Conservation (phyloP, 257 asterid species). For the Gardenia jasminoides region DNA sequence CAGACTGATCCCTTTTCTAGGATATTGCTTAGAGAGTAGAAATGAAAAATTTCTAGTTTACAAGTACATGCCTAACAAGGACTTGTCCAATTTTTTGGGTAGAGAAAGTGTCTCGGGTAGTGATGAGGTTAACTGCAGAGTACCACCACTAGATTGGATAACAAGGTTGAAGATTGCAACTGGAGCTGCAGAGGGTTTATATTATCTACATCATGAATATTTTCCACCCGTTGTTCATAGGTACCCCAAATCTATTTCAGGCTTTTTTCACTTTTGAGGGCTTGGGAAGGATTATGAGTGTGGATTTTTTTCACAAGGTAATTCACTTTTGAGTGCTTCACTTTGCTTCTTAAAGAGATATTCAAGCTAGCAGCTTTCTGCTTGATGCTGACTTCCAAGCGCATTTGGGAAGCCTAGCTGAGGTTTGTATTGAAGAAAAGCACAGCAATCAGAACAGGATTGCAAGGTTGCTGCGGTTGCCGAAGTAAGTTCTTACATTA, state of each 20-base stretch:
- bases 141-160: not conserved
- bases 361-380: constrained; percentile 19
- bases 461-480: constrained; percentile 5
- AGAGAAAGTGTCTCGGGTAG: not conserved
- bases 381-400: constrained; percentile 10
- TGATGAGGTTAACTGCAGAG: not conserved
- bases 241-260: not conserved
- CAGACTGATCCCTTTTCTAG: constrained; percentile 13
- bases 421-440: not conserved
- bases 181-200: constrained; percentile 11
- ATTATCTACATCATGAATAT: constrained; percentile 13
- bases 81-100: not conserved
- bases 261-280: not conserved
- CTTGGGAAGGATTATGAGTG: not conserved
- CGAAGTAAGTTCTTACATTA: not conserved
- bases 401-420: constrained; percentile 14
- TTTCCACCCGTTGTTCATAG: constrained; percentile 20
- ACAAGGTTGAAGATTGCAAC: constrained; percentile 19
- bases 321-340: not conserved
- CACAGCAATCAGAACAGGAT: not conserved
- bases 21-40: constrained; percentile 14
- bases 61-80: not conserved
- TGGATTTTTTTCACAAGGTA: not conserved
- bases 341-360: not conserved
- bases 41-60: constrained; percentile 18